phyloP scores from a whole-genome alignment of 805 yeast genomes.

The Helenozyma baotianmanensis region DNA sequence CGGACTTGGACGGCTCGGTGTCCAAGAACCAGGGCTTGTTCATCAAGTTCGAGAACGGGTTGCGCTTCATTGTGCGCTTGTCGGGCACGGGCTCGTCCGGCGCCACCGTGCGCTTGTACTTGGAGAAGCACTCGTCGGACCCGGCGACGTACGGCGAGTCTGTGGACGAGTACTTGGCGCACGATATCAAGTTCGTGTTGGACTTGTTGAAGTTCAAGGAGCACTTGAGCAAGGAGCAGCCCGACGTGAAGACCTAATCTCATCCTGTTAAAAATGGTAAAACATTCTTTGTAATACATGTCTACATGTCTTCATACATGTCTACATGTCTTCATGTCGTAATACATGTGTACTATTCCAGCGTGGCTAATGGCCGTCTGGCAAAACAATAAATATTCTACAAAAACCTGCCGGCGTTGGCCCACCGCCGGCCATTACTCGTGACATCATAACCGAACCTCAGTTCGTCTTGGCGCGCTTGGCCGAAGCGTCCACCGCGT shows the following conservation, averaged over 20 bases:
- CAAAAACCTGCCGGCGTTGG: too few relatives aligned
- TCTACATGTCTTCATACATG: too few relatives aligned
- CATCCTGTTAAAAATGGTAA: not conserved
- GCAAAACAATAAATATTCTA: too few relatives aligned
- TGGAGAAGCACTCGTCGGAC: conserved; percentile 77
- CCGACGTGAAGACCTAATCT: conserved; percentile 76
- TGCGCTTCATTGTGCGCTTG: conserved; percentile 81
- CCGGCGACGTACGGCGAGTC: conserved; percentile 39
- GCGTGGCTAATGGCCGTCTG: too few relatives aligned
- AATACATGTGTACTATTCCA: too few relatives aligned
- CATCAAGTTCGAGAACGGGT: conserved; percentile 75
- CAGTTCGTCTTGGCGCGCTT: conserved; percentile 10
- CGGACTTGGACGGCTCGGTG: conserved; percentile 91
- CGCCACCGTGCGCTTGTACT: conserved; percentile 89
- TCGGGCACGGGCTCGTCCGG: conserved; percentile 98
- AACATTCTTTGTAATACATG: not conserved
- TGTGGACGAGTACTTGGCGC: conserved; percentile 65
- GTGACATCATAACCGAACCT: not conserved
- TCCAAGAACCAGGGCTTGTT: conserved; percentile 84
- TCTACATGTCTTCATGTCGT: too few relatives aligned
- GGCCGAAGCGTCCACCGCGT: conserved; percentile 4
- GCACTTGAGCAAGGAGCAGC: conserved; percentile 74
- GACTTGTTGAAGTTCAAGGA: conserved; percentile 67
- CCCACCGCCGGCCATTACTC: too few relatives aligned
- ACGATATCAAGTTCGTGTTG: conserved; percentile 60